These are phyloP conservation scores for Ustilago hordei DNA, from an alignment of 1,284 basidiomycete genomes.

Conservation along the genomic window DNA sequence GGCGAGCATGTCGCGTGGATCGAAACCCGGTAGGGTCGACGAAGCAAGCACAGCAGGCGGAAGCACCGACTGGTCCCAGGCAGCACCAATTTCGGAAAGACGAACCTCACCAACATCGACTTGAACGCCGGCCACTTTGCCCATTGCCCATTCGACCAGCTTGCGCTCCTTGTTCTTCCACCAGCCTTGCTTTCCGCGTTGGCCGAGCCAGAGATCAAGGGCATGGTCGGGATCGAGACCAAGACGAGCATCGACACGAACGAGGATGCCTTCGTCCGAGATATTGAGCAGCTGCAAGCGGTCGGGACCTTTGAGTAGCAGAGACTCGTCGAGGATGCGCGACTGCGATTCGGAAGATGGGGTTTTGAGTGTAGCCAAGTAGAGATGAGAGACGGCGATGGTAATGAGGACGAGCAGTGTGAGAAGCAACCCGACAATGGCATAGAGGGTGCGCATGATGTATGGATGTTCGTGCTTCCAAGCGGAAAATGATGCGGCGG, in stretches of 20 bases:
- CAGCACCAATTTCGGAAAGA: constrained; percentile 47
- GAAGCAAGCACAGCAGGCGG: constrained; percentile 11
- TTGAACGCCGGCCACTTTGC: constrained; percentile 58
- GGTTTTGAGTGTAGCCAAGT: constrained; percentile 46
- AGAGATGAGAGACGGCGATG: constrained; percentile 52
- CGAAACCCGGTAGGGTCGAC: neutral
- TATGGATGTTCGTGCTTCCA: constrained; percentile 47
- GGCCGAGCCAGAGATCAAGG: constrained; percentile 61
- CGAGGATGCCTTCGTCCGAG: constrained; percentile 55
- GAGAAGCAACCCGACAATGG: constrained; percentile 40
- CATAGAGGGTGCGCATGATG: constrained; percentile 38
- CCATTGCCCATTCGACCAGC: constrained; percentile 61
- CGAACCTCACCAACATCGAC: constrained; percentile 59
- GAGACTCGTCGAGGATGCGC: constrained; percentile 55
- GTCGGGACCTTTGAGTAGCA: constrained; percentile 61
- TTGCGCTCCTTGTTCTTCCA: constrained; percentile 59
- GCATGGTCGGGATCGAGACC: constrained; percentile 62
- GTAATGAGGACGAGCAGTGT: constrained; percentile 45
- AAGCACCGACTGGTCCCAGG: constrained; percentile 27
- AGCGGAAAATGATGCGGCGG: constrained; percentile 35
- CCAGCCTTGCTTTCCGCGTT: constrained; percentile 43
- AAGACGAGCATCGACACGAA: constrained; percentile 59
- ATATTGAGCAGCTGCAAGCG: constrained; percentile 58
- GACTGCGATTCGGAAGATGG: constrained; percentile 51
- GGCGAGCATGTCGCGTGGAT: constrained; percentile 55